Conservation (phyloP, 306 rosid species). For the Vigna mungo region DNA sequence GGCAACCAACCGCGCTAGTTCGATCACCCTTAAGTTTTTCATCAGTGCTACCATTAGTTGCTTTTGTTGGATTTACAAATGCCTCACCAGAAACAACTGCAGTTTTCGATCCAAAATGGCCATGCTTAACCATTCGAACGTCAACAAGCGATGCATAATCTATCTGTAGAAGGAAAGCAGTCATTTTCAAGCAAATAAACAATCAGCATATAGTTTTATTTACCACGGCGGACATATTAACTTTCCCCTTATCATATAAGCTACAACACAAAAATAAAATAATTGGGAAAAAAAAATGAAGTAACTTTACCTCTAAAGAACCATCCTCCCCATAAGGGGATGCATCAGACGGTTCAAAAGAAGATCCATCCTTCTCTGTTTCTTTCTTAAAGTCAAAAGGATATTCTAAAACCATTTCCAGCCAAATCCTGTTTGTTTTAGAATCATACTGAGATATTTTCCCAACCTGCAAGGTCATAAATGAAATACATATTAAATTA, state of each 20-base stretch:
- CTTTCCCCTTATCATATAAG: background rate
- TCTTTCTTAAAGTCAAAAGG: slow-evolving; percentile 69
- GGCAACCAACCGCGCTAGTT: slow-evolving; percentile 44
- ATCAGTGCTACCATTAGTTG: slow-evolving; percentile 35
- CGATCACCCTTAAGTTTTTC: slow-evolving; percentile 30
- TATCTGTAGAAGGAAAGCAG: slow-evolving; percentile 44
- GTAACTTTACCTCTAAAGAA: slow-evolving; percentile 75
- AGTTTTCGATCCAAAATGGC: slow-evolving; percentile 35
- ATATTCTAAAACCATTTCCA: slow-evolving; percentile 72
- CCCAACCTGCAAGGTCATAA: slow-evolving; percentile 72
- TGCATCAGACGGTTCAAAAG: slow-evolving; percentile 50
- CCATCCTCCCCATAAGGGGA: slow-evolving; percentile 81
- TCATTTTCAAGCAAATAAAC: slow-evolving; percentile 41
- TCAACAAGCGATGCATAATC: slow-evolving; percentile 48
- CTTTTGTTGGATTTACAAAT: slow-evolving; percentile 39
- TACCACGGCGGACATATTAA: slow-evolving; percentile 7
- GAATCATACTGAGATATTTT: slow-evolving; percentile 62
- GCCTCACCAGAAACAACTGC: slow-evolving; percentile 29
- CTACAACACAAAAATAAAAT: background rate
- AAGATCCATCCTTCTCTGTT: slow-evolving; percentile 57
- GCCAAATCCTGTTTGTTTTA: slow-evolving; percentile 59
- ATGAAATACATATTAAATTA: slow-evolving; percentile 12
- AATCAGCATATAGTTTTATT: background rate
- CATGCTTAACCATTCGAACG: slow-evolving; percentile 49
- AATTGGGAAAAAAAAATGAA: background rate